A percentile compares a stretch with the other conserved stretches of the same genome.
Evolutionary conservation across 2,329 filamentous ascomycete species (phyloP).

Genomic region (Epicoccum sorghinum): DNA sequence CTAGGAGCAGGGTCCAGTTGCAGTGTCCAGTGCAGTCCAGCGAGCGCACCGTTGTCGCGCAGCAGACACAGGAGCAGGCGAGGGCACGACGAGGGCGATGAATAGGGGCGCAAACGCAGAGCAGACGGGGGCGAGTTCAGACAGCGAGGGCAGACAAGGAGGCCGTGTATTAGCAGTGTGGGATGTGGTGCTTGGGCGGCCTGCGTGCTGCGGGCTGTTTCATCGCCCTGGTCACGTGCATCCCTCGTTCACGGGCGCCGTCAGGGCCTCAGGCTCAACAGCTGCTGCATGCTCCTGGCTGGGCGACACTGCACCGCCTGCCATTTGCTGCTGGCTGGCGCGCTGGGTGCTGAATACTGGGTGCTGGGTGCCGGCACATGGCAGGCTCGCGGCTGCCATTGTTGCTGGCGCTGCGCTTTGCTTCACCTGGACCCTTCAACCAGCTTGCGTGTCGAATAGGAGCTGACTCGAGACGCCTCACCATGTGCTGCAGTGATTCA

Average conservation of each 20-base stretch:
- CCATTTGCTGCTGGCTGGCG: neutral
- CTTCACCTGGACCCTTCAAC: conserved; percentile 5
- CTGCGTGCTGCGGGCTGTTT: neutral
- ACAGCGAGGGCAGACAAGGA: neutral
- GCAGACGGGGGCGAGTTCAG: neutral
- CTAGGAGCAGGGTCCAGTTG: neutral
- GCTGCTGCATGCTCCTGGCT: neutral
- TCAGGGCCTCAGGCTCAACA: neutral
- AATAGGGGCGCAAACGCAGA: neutral
- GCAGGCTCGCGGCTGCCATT: neutral
- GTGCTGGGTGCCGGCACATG: conserved; percentile 10
- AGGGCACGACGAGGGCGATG: neutral
- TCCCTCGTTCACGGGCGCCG: too few relatives aligned
- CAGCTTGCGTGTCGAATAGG: conserved; percentile 3
- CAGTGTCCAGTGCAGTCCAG: neutral
- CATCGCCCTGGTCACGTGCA: neutral
- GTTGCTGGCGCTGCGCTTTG: conserved; percentile 1
- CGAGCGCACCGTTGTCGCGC: neutral
- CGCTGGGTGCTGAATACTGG: too few relatives aligned
- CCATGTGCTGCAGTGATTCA: neutral
- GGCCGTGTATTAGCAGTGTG: neutral
- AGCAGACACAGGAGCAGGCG: neutral
- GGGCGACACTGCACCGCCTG: neutral
- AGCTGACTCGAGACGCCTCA: conserved; percentile 8
- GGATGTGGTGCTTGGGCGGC: neutral